A percentile compares a stretch with the other conserved stretches of the same genome.
phyloP scores from a whole-genome alignment of 108 stramenopile genomes.

The Skeletonema costatum region DNA sequence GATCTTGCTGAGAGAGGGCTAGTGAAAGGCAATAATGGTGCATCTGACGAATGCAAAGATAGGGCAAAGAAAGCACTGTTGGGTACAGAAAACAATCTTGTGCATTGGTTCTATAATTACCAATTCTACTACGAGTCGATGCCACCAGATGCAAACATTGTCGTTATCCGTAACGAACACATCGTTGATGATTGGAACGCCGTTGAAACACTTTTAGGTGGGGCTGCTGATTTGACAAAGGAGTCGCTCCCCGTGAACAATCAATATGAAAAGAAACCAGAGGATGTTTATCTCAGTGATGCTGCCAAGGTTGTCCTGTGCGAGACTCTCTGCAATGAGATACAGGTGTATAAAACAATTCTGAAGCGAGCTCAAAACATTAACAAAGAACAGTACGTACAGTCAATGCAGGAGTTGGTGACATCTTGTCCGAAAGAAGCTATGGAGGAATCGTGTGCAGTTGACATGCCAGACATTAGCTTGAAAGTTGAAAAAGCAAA shows the following conservation, averaged over 20 bases:
- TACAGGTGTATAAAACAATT: constrained; percentile 50
- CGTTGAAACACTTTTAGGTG: constrained; percentile 34
- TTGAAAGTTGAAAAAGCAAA: constrained; percentile 13
- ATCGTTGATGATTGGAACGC: constrained; percentile 49
- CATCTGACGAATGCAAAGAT: neutral
- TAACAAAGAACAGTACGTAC: constrained; percentile 9
- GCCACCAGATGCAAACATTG: constrained; percentile 23
- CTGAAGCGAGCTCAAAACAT: constrained; percentile 37
- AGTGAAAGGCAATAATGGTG: neutral
- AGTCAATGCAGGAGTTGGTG: constrained; percentile 35
- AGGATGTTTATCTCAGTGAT: constrained; percentile 36
- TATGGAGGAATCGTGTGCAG: constrained; percentile 12
- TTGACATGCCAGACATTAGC: constrained; percentile 25
- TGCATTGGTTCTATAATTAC: constrained; percentile 28
- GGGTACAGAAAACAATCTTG: neutral
- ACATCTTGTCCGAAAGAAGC: constrained; percentile 37
- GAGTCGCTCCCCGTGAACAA: constrained; percentile 29
- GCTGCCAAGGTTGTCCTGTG: constrained; percentile 38
- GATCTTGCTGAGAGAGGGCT: neutral
- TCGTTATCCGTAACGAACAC: constrained; percentile 54
- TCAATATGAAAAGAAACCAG: constrained; percentile 22
- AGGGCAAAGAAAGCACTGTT: neutral
- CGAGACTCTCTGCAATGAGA: constrained; percentile 47
- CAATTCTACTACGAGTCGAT: constrained; percentile 37
- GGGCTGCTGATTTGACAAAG: constrained; percentile 7